Evolutionary conservation across 257 asterid genomes (phyloP).

Genomic region (Salvia rosmarinus): DNA sequence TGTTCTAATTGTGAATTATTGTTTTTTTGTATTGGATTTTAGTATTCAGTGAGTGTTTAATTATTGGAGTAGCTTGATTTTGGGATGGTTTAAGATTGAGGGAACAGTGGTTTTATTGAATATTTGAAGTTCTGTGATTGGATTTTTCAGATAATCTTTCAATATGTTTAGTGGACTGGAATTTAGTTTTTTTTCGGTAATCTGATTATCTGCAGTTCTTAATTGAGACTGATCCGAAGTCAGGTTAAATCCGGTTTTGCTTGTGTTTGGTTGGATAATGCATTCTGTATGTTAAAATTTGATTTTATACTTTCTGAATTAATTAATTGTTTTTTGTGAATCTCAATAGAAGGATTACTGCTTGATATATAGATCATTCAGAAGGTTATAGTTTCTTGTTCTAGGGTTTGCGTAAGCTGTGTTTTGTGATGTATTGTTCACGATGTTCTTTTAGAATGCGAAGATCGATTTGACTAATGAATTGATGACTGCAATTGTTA

Average conservation of each 20-base stretch:
- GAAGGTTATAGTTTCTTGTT: neutral
- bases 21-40: neutral
- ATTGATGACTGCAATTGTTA: neutral
- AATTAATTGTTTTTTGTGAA: neutral
- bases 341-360: neutral
- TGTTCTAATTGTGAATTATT: neutral
- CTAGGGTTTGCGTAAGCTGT: neutral
- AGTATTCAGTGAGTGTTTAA: slow-evolving; percentile 5
- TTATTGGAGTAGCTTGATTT: neutral
- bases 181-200: neutral
- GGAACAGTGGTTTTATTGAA: slow-evolving; percentile 9
- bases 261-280: slow-evolving; percentile 15
- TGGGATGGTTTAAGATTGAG: slow-evolving; percentile 25
- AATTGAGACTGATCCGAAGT: slow-evolving; percentile 16
- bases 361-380: neutral
- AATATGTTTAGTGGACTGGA: neutral
- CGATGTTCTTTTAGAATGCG: slow-evolving; percentile 1
- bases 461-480: no score
- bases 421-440: neutral
- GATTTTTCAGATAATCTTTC: neutral
- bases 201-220: slow-evolving; percentile 1
- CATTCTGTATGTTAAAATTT: neutral
- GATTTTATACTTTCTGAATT: neutral
- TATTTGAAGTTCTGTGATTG: slow-evolving; percentile 23
- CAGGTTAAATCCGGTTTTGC: neutral